Evolutionary conservation across 441 rosid species (phyloP).

Genomic region (Aleurites moluccanus): DNA sequence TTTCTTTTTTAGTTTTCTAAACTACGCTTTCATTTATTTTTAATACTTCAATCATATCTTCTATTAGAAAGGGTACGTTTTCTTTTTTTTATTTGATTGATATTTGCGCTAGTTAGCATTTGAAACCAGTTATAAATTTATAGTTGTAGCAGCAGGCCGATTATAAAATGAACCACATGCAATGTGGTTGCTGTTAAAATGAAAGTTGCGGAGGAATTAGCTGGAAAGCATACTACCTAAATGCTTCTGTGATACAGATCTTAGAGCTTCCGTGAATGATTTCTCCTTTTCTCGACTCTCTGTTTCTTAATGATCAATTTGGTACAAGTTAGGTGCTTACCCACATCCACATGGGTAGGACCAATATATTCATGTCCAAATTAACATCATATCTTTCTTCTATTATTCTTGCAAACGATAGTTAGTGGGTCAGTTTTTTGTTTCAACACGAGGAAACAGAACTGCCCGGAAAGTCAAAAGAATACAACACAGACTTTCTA

Average conservation of each 20-base stretch:
- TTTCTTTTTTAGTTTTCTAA: too few species aligned
- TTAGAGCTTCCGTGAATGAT: not conserved
- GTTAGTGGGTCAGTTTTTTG: not conserved
- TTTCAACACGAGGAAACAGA: not conserved
- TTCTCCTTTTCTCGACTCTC: not conserved
- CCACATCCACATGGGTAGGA: conserved; percentile 22
- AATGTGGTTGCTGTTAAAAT: not conserved
- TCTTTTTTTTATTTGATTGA: too few species aligned
- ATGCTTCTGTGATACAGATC: not conserved
- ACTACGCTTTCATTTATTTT: too few species aligned
- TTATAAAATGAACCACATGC: not conserved
- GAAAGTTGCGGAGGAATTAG: not conserved
- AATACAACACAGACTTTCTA: not conserved
- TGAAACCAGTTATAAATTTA: too few species aligned
- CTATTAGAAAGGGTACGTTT: too few species aligned
- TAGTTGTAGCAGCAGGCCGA: not conserved
- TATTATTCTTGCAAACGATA: not conserved
- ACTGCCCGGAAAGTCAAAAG: not conserved
- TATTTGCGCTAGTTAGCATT: too few species aligned
- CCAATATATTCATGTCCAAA: not conserved
- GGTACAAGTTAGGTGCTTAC: not conserved
- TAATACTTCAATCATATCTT: too few species aligned
- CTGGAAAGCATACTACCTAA: not conserved
- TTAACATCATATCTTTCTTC: not conserved
- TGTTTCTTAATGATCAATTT: not conserved